Evolutionary conservation across 2,329 filamentous ascomycete species (phyloP), one percentile per base, ranked within the genome.

Genomic region (Paraphoma chrysanthemicola): DNA sequence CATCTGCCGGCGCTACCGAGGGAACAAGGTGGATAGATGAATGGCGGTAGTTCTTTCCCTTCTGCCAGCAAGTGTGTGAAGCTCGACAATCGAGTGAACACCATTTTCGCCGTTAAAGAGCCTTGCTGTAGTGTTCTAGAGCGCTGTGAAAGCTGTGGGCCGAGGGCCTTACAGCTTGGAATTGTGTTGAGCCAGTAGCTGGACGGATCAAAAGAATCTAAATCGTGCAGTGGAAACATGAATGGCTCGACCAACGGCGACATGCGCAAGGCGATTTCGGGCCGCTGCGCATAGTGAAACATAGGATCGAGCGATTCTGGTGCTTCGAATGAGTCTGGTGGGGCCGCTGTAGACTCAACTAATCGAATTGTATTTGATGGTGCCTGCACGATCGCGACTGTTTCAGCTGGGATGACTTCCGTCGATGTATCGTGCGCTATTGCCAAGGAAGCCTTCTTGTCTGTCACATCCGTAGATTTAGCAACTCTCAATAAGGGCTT

Each of bases 41-140:
- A 47, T 10, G 44, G 44, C 11, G 44, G 44, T 29, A 47, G 17
- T 18, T 47, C 9, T 36, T 33, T 47, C 14, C 29, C 29, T 1
- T 47, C 29, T 9, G 44, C 44, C 11, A 47, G 17, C 44, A 33
- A 33, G 28, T n/a, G 44, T 8, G 44, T 47, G 44, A 33, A 47
- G 14, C 29, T 29, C 31, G 14, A 33, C 11, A 47, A 29, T 17
- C 29, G 29, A 47, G 28, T 9, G 9, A 47, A 47, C n/a, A 47
- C 28, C 44, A 47, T 47, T 29, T 47, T 47, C 4, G 44, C 44
- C 9, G 44, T 29, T 28, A 47, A 18, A 6, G 44, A 47, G 18
- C 44, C 44, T 36, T 47, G 44, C 44, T 47, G 44, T 14, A 47
- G 28, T n/a, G 44, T 29, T 17, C 44, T 47, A n/a, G 29, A 16